These are phyloP conservation scores for Tritrichomonas foetus DNA, from an alignment of 208 protist species.

Conservation along the genomic window DNA sequence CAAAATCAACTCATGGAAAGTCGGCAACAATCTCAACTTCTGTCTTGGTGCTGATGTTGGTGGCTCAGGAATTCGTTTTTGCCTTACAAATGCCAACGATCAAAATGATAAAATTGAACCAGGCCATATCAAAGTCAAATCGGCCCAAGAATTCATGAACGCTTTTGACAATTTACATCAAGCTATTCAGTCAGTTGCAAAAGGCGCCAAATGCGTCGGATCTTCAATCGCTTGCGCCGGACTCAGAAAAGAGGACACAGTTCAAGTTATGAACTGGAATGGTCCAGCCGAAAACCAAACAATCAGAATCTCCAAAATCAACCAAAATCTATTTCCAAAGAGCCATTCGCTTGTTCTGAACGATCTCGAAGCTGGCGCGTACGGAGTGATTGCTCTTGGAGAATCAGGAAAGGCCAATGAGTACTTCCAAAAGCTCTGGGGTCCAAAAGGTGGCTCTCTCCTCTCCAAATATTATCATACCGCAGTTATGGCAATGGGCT, in stretches of 20 bases:
- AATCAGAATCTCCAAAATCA: not conserved
- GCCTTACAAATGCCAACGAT: not conserved
- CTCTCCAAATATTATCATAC: not conserved
- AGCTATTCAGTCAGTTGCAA: not conserved
- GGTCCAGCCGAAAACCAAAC: not conserved
- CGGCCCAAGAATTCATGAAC: not conserved
- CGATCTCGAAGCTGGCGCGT: constrained; percentile 26
- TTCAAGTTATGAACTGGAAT: not conserved
- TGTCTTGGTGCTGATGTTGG: constrained; percentile 36
- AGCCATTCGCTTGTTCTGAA: not conserved
- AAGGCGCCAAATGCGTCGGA: not conserved
- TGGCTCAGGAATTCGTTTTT: not conserved
- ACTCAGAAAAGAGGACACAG: not conserved
- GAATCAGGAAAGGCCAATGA: too few species aligned
- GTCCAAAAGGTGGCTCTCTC: not conserved
- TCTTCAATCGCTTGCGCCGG: not conserved
- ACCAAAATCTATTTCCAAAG: not conserved
- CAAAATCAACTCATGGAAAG: not conserved
- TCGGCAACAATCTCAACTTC: not conserved
- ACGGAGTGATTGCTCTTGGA: not conserved
- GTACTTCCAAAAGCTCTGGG: constrained; percentile 15
- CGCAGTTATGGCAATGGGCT: not conserved
- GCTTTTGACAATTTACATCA: not conserved
- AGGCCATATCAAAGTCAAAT: not conserved
- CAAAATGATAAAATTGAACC: not conserved